A percentile compares a stretch with the other conserved stretches of the same genome.
These are phyloP conservation scores for Globisporangium nagaii DNA, from an alignment of 352 stramenopile genomes.

Conservation along the genomic window DNA sequence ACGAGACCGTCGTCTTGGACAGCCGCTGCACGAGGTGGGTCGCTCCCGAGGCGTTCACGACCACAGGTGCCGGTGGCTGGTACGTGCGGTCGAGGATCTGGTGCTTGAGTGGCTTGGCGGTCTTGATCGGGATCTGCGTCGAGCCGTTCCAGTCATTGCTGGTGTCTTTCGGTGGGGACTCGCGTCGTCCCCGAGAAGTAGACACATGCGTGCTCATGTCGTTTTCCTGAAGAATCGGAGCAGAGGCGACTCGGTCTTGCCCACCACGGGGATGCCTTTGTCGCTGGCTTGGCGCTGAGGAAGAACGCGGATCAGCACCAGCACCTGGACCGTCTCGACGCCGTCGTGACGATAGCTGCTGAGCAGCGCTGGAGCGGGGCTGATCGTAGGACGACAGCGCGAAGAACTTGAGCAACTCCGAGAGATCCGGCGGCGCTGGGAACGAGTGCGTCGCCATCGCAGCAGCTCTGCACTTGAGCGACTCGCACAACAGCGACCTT, in stretches of 20 bases:
- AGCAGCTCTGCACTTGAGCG: not conserved
- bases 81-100: slow-evolving; percentile 56
- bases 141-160: slow-evolving; percentile 47
- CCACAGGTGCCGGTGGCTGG: slow-evolving; percentile 31
- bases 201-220: too few relatives aligned
- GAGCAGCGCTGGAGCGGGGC: not conserved
- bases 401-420: slow-evolving; percentile 47
- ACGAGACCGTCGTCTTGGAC: slow-evolving; percentile 54
- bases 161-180: slow-evolving; percentile 1
- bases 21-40: slow-evolving; percentile 35
- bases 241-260: not conserved
- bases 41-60: slow-evolving; percentile 26
- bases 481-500: too few relatives aligned
- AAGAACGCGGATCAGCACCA: not conserved
- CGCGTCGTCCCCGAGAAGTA: not conserved
- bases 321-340: not conserved
- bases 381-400: slow-evolving; percentile 2
- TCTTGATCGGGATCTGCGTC: slow-evolving; percentile 27
- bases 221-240: not conserved
- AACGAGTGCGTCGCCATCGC: slow-evolving; percentile 16
- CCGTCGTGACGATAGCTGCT: not conserved
- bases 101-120: slow-evolving; percentile 37
- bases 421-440: slow-evolving; percentile 32
- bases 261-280: not conserved
- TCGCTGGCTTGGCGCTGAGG: not conserved